Base-by-base conservation (phyloP, 805 yeast genomes). In the Wickerhamomyces tratensis region DNA sequence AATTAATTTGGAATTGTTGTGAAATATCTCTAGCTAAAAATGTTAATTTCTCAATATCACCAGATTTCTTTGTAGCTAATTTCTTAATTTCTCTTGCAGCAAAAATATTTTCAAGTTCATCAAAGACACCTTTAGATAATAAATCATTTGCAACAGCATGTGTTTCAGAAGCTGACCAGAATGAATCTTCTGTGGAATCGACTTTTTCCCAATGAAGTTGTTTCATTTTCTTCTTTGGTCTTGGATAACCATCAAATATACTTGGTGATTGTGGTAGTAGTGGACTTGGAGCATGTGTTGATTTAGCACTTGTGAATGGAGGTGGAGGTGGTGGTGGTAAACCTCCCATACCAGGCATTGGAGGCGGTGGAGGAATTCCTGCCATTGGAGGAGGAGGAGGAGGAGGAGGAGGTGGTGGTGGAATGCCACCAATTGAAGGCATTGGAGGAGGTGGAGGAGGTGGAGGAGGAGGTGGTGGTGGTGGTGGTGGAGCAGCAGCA, bases 171-270 rank as follows among this genome's bases (percentile, higher is more conserved):
- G 62, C 59, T 30, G 68, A 69, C 94, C 94, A 84, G 49, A 84
- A 71, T 0, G 93, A 80, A 36, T 74, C 68, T 14, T 68, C 64
- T 13, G 79, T 65, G 39, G 67, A 59, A 12, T 79, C 84, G 38
- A 84, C 64, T 53, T 77, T 82, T 48, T 84, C 93, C 94, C 93
- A 84, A 52, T 84, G 94, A 47, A 84, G 73, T 53, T 84, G 94
- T 54, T 82, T 84, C 63, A 84, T 62, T 58, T 77, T 79, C 46
- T 68, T 70, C 57, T 69, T 70, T 15, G 80, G 77, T 49, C 77
- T 63, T 33, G 79, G 78, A 38, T 48, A 49, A 11, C 41, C 46
- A 38, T 49, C 53, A 38, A 54, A 49, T 41, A 49, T 20, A 9
- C 50, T 47, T 12, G 58, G 56, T 2, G 63, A 61, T 15, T 63